A percentile compares a stretch with the other conserved stretches of the same genome.
Evolutionary conservation across 2,329 filamentous ascomycete species (phyloP).

Genomic region (Pseudogymnoascus sp.): DNA sequence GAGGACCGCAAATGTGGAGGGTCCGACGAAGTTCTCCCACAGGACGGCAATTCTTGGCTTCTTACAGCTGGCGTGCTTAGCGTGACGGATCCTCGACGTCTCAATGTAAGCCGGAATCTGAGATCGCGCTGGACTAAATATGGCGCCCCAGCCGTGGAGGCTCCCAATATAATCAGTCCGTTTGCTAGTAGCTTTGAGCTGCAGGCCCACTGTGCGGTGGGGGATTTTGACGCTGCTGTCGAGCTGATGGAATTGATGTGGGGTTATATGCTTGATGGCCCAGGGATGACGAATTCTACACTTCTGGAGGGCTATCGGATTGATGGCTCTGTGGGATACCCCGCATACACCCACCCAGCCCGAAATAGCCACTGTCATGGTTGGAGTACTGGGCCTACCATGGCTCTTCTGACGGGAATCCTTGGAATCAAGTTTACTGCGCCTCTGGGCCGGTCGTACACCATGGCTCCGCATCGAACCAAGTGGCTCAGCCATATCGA

Average conservation of each 20-base stretch:
- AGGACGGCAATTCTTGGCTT: constrained; percentile 33
- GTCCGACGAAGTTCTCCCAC: constrained; percentile 16
- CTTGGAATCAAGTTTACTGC: constrained; percentile 22
- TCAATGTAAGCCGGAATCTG: constrained; percentile 31
- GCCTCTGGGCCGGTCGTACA: constrained; percentile 24
- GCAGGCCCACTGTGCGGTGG: constrained; percentile 34
- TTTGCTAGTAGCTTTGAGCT: constrained; percentile 37
- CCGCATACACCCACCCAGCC: constrained; percentile 28
- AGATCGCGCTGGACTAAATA: constrained; percentile 35
- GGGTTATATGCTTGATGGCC: constrained; percentile 32
- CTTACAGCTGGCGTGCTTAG: constrained; percentile 22
- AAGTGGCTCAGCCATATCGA: constrained; percentile 17
- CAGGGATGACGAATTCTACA: constrained; percentile 32
- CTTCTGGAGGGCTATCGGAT: constrained; percentile 30
- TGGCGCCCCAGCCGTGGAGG: constrained; percentile 38
- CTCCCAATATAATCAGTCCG: constrained; percentile 32
- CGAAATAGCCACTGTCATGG: constrained; percentile 30
- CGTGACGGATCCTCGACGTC: constrained; percentile 15
- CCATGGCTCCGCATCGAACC: constrained; percentile 21
- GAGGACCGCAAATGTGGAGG: constrained; percentile 10
- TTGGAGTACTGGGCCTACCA: constrained; percentile 29
- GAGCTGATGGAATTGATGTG: constrained; percentile 35
- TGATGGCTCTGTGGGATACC: constrained; percentile 32
- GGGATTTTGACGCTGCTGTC: constrained; percentile 31
- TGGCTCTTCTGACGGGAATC: constrained; percentile 22